Conservation (phyloP, 2,329 filamentous ascomycete genomes). For the Magnaporthiopsis rhizophila region DNA sequence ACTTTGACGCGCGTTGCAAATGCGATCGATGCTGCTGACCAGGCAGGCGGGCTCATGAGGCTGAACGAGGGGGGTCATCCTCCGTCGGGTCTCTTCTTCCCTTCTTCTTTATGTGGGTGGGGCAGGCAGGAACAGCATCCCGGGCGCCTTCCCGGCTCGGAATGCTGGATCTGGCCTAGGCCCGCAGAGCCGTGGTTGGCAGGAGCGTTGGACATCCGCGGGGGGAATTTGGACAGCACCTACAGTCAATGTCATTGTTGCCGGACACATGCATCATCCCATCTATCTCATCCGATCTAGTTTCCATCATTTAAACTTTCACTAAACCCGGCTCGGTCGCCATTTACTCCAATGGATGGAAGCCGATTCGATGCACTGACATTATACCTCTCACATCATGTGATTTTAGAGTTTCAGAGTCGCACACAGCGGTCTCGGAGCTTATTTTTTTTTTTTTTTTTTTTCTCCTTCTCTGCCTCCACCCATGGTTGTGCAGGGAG, state of each 20-base stretch:
- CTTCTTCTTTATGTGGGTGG: neutral
- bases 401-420: no score
- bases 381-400: no score
- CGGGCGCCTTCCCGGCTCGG: neutral
- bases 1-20: neutral
- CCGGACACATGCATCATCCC: neutral
- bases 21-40: neutral
- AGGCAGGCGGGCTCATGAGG: neutral
- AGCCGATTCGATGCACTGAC: no score
- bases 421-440: no score
- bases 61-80: neutral
- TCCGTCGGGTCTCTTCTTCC: neutral
- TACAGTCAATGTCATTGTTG: neutral
- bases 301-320: neutral
- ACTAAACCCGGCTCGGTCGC: neutral
- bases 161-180: neutral
- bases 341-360: no score
- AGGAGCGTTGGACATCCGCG: neutral
- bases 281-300: neutral
- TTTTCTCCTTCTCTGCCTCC: no score
- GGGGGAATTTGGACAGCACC: neutral
- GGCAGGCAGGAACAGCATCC: neutral
- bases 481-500: no score
- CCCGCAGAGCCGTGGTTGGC: neutral
- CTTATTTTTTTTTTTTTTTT: no score